Evolutionary conservation across 1,284 basidiomycete species (phyloP).

Genomic region (Tilletia walkeri): DNA sequence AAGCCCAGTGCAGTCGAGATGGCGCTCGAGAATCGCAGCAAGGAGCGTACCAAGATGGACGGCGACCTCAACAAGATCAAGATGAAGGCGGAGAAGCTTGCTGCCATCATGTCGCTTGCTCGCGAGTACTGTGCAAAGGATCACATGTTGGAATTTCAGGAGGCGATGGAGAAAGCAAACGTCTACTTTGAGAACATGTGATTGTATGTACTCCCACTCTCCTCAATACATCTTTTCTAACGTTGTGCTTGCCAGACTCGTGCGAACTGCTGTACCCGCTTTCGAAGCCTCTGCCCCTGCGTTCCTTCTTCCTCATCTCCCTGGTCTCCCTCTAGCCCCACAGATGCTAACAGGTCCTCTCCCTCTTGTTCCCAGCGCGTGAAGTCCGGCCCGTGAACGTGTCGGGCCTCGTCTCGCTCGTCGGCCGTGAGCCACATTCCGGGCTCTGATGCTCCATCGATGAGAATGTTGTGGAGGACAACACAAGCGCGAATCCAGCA

Average conservation of each 20-base stretch:
- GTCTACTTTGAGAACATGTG: neutral
- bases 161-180: neutral
- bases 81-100: neutral
- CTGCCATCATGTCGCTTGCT: neutral
- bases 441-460: neutral
- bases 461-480: neutral
- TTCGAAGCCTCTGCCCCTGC: neutral
- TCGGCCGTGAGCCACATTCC: neutral
- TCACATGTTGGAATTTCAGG: neutral
- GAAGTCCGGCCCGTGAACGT: neutral
- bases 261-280: no score
- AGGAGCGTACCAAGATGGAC: conserved; percentile 1
- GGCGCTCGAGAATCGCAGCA: neutral
- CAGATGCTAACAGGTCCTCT: neutral
- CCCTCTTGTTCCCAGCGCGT: neutral
- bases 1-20: neutral
- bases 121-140: neutral
- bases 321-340: neutral
- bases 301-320: neutral
- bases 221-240: no score
- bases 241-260: no score
- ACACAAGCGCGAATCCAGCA: conserved; percentile 11
- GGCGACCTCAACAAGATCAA: neutral
- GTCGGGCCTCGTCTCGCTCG: neutral
- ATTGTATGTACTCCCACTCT: neutral